phyloP scores from a whole-genome alignment of 306 rosid species.

The Phaseolus lunatus region DNA sequence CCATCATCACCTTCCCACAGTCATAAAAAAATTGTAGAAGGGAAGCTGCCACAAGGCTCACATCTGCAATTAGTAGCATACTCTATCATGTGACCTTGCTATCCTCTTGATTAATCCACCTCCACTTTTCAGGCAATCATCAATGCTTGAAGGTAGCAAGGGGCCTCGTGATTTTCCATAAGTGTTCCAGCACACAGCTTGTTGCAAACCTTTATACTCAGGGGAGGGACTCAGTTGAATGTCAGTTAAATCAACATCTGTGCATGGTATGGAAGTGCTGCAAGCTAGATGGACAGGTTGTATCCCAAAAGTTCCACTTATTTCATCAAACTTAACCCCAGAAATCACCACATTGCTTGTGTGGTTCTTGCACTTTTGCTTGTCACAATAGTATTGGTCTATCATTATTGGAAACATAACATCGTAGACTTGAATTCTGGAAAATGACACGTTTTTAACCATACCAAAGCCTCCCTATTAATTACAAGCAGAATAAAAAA shows the following conservation, averaged over 20 bases:
- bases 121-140: conserved; percentile 78
- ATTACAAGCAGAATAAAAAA: not conserved
- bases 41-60: conserved; percentile 56
- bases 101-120: conserved; percentile 58
- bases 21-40: conserved; percentile 55
- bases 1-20: conserved; percentile 73
- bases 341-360: conserved; percentile 66
- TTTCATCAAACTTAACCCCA: conserved; percentile 65
- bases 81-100: conserved; percentile 67
- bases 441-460: conserved; percentile 86
- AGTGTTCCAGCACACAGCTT: conserved; percentile 70
- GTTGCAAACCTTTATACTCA: conserved; percentile 44
- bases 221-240: conserved; percentile 74
- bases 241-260: conserved; percentile 67
- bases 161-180: conserved; percentile 80
- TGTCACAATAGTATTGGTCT: conserved; percentile 93
- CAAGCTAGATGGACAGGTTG: conserved; percentile 85
- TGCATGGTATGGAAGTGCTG: conserved; percentile 80
- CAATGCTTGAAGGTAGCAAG: conserved; percentile 72
- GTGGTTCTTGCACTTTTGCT: conserved; percentile 77
- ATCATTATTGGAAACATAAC: conserved; percentile 79
- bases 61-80: conserved; percentile 45
- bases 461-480: conserved; percentile 89
- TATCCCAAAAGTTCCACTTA: conserved; percentile 63
- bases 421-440: conserved; percentile 70